phyloP scores from a whole-genome alignment of 441 rosid species.

The Theobroma grandiflorum region DNA sequence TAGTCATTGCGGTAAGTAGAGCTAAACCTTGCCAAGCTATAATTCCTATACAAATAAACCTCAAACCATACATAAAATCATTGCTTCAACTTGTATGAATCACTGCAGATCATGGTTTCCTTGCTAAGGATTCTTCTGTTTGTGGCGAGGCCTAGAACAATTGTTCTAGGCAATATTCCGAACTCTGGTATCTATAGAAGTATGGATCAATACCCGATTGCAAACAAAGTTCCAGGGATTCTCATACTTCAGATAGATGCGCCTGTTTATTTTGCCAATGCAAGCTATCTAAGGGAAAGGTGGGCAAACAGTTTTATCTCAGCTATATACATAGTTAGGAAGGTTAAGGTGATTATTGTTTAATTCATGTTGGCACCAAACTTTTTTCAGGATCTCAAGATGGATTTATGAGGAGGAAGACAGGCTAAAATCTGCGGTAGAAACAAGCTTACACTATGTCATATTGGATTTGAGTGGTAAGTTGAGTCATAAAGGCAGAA shows the following conservation, averaged over 20 bases:
- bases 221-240: slow-evolving; percentile 40
- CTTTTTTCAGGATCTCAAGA: slow-evolving; percentile 51
- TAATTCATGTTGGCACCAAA: not conserved
- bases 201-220: slow-evolving; percentile 57
- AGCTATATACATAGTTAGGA: not conserved
- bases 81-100: not conserved
- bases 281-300: slow-evolving; percentile 69
- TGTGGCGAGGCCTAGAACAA: slow-evolving; percentile 59
- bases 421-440: slow-evolving; percentile 44
- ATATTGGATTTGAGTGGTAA: slow-evolving; percentile 58
- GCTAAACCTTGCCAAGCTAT: not conserved
- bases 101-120: slow-evolving; percentile 51
- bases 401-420: slow-evolving; percentile 64
- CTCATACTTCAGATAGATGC: slow-evolving; percentile 58
- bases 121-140: slow-evolving; percentile 51
- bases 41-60: not conserved
- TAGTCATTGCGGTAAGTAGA: slow-evolving; percentile 47
- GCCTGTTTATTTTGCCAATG: slow-evolving; percentile 58
- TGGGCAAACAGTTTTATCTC: not conserved
- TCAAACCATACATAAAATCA: not conserved
- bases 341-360: not conserved
- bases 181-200: slow-evolving; percentile 53
- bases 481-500: not conserved
- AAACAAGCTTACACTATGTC: slow-evolving; percentile 49
- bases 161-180: slow-evolving; percentile 54